These are phyloP conservation scores for Cicer chorassanicum DNA, from an alignment of 306 rosid genomes.

Conservation along the genomic window DNA sequence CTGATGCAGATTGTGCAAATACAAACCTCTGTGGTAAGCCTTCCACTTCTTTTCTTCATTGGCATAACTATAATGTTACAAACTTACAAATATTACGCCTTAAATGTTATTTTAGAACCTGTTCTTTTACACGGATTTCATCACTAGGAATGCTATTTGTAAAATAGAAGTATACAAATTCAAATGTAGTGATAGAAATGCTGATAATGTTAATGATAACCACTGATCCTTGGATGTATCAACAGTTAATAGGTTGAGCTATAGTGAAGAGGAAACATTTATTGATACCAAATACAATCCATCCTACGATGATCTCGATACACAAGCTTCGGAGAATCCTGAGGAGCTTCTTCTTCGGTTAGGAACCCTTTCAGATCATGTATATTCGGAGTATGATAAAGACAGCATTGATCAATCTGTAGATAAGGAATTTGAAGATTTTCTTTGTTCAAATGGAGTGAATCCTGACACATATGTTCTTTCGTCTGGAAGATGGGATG, in stretches of 20 bases:
- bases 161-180: too few species aligned
- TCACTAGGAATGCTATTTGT: too few species aligned
- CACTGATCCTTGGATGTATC: conserved; percentile 35
- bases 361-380: conserved; percentile 45
- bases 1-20: conserved; percentile 46
- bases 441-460: conserved; percentile 51
- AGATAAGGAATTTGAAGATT: conserved; percentile 64
- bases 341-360: conserved; percentile 58
- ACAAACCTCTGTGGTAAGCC: conserved; percentile 42
- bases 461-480: conserved; percentile 57
- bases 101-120: too few species aligned
- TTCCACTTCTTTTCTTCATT: conserved; percentile 44
- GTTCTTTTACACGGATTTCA: too few species aligned
- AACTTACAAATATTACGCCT: too few species aligned
- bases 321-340: conserved; percentile 44
- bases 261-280: conserved; percentile 40
- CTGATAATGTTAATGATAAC: conserved; percentile 30
- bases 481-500: conserved; percentile 72
- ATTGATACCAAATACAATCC: conserved; percentile 26
- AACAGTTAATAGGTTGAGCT: conserved; percentile 42
- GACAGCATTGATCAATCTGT: conserved; percentile 47
- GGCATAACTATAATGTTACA: neutral
- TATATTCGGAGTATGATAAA: conserved; percentile 49
- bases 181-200: neutral
- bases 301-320: conserved; percentile 28